These are phyloP conservation scores for Gossypium longicalyx DNA, from an alignment of 345 rosid genomes.

Conservation along the genomic window DNA sequence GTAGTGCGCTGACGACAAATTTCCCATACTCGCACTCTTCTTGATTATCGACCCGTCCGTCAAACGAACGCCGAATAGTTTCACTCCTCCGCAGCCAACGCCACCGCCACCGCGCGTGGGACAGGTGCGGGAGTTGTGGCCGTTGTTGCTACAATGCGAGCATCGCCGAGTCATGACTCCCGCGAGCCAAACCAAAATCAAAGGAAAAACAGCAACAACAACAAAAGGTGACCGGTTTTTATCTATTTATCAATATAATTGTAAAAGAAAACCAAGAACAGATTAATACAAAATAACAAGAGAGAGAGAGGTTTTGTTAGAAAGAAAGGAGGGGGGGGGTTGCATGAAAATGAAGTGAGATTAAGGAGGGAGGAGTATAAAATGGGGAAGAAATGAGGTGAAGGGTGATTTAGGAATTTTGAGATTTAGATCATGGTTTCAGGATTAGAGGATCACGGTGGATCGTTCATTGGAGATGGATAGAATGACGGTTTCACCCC, in stretches of 20 bases:
- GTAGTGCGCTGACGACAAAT: constrained; percentile 56
- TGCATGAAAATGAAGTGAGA: constrained; percentile 22
- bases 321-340: neutral
- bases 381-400: neutral
- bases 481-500: constrained; percentile 14
- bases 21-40: constrained; percentile 96
- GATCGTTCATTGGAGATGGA: neutral
- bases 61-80: constrained; percentile 82
- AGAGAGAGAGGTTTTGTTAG: neutral
- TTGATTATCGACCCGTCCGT: constrained; percentile 90
- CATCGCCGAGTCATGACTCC: constrained; percentile 54
- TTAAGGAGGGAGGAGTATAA: neutral
- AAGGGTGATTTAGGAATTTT: constrained; percentile 12
- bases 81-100: constrained; percentile 48
- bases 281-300: neutral
- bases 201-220: neutral
- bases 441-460: constrained; percentile 20
- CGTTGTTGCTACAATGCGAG: constrained; percentile 97
- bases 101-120: constrained; percentile 48
- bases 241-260: neutral
- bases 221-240: neutral
- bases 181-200: neutral
- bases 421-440: neutral
- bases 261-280: neutral
- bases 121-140: constrained; percentile 91